Conservation (phyloP, 1,284 basidiomycete species). For the Volvariella surrecta region DNA sequence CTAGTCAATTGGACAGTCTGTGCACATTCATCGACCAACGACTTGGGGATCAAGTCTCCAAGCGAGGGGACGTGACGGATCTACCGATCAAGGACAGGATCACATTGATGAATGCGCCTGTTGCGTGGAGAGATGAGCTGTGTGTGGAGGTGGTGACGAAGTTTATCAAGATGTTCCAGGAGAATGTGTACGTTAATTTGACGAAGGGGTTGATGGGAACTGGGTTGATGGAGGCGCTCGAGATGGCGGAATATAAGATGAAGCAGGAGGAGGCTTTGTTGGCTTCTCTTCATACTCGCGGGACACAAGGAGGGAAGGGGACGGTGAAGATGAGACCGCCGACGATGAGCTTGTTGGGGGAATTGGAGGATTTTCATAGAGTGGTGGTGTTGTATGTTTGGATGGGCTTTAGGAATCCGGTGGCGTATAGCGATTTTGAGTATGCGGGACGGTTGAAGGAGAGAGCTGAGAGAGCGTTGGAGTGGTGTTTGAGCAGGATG, state of each 20-base stretch:
- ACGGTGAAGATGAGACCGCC: slow-evolving; percentile 1
- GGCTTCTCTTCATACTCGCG: not conserved
- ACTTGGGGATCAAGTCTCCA: too few relatives aligned
- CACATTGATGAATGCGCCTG: slow-evolving; percentile 36
- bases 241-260: slow-evolving; percentile 17
- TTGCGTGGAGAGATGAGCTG: slow-evolving; percentile 32
- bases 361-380: slow-evolving; percentile 78
- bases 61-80: slow-evolving; percentile 23
- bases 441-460: slow-evolving; percentile 49
- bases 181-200: slow-evolving; percentile 29
- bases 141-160: slow-evolving; percentile 23
- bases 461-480: slow-evolving; percentile 64
- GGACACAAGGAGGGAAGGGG: slow-evolving; percentile 9
- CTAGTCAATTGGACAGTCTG: slow-evolving; percentile 20
- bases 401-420: slow-evolving; percentile 73
- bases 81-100: slow-evolving; percentile 39
- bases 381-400: slow-evolving; percentile 82
- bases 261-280: slow-evolving; percentile 3
- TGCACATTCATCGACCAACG: slow-evolving; percentile 36
- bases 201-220: slow-evolving; percentile 21
- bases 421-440: slow-evolving; percentile 60
- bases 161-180: slow-evolving; percentile 27
- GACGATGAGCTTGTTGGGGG: not conserved
- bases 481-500: slow-evolving; percentile 47
- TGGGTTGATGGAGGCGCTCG: slow-evolving; percentile 34